Evolutionary conservation across 2,329 filamentous ascomycete species (phyloP), one percentile per base, ranked within the genome.

Genomic region (Penicillium sp.): DNA sequence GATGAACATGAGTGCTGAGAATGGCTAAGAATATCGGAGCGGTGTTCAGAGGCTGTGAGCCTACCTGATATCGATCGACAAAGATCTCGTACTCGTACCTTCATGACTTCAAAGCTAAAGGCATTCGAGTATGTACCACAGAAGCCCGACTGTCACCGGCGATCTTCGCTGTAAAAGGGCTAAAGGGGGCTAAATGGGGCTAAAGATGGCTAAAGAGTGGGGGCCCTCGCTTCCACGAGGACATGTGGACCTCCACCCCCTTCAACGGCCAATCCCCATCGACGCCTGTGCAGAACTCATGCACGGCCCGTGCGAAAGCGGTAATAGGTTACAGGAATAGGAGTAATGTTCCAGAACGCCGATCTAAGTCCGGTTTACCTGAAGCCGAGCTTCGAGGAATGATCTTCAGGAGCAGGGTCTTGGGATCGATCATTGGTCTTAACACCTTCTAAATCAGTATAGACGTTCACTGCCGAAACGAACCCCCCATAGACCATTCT

Each of bases 221-320:
- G 56, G 34, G 31, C 31, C 49, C 49, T 65, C 63, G 63, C 62
- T 65, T 64, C 63, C 63, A 65, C 61, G 63, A 64, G 61, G 60
- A 46, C 56, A 10, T n/a, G 38, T 40, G 62, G 61, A 51, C 55
- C 21, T 32, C 36, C 50, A 47, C 57, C 47, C 51, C 52, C 36
- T 7, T 31, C 36, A 62, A 58, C 56, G 59, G 57, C 61, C 62
- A 63, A 65, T 62, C 56, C 52, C 36, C 39, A 43, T 38, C 56
- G 44, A 43, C 48, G 21, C 42, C 38, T 46, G 44, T 62, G 59
- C 56, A 65, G 61, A 64, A 60, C 34, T 43, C 51, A 55, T 56
- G 62, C 62, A 64, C 59, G 57, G 59, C 13, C 54, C 24, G 18
- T 18, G 14, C 21, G 46, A 29, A 34, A 46, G 39, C 40, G 13